phyloP scores from a whole-genome alignment of 768 basidiomycete species.

The Sutorius australiensis region DNA sequence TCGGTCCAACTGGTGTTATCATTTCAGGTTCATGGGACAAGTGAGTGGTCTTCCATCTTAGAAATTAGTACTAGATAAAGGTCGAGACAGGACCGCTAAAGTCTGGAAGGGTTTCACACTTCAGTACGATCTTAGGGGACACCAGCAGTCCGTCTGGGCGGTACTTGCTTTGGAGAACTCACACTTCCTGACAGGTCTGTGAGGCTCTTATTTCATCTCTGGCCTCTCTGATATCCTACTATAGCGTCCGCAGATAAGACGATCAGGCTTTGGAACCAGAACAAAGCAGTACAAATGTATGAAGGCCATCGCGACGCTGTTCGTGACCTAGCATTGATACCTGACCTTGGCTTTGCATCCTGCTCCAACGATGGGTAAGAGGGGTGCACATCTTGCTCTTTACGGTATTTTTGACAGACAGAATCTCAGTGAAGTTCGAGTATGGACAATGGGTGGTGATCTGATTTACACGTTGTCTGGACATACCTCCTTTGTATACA shows the following conservation, averaged over 20 bases:
- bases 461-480: constrained; percentile 77
- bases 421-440: constrained; percentile 71
- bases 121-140: constrained; percentile 73
- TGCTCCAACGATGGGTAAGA: constrained; percentile 89
- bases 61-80: not conserved
- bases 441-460: constrained; percentile 87
- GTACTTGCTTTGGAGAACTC: constrained; percentile 77
- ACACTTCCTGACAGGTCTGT: constrained; percentile 75
- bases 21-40: constrained; percentile 98
- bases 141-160: constrained; percentile 92
- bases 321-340: constrained; percentile 73
- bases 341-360: constrained; percentile 90
- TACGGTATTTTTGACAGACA: not conserved
- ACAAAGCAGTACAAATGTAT: constrained; percentile 72
- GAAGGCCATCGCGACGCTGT: constrained; percentile 90
- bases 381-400: not conserved
- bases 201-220: constrained; percentile 10
- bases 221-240: constrained; percentile 6
- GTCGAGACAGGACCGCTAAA: constrained; percentile 72
- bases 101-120: constrained; percentile 83
- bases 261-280: constrained; percentile 82
- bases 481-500: constrained; percentile 97
- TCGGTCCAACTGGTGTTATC: constrained; percentile 65
- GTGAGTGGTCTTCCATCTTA: constrained; percentile 42
- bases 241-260: constrained; percentile 92